Conservation (phyloP, 306 rosid species). For the Quercus agrifolia region DNA sequence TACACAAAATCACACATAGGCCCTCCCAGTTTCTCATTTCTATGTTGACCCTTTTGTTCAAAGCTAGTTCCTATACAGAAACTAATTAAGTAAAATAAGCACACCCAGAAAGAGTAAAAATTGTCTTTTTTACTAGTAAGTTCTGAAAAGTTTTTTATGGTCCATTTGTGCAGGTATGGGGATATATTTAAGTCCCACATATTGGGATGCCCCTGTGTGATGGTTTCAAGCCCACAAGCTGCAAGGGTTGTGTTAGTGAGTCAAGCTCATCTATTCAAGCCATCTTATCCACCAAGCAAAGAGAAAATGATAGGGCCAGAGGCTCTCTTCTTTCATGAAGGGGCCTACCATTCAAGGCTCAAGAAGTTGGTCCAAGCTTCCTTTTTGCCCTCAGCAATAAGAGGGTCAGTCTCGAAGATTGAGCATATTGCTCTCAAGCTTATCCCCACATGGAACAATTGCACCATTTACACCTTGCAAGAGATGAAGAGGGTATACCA, state of each 20-base stretch:
- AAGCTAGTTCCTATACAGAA: too few relatives aligned
- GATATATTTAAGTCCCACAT: constrained; percentile 77
- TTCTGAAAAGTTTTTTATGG: background rate
- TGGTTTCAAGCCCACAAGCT: constrained; percentile 77
- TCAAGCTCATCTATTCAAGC: constrained; percentile 67
- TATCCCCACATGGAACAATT: constrained; percentile 59
- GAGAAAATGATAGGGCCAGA: constrained; percentile 79
- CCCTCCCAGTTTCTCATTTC: background rate
- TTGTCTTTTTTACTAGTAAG: background rate
- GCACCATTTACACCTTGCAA: constrained; percentile 67
- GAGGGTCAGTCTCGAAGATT: constrained; percentile 51
- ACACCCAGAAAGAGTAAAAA: background rate
- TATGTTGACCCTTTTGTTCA: background rate
- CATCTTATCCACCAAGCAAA: constrained; percentile 91
- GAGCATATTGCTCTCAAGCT: constrained; percentile 54
- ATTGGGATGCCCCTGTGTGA: constrained; percentile 85
- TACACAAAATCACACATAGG: background rate
- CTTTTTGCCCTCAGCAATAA: constrained; percentile 54
- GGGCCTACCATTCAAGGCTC: constrained; percentile 68
- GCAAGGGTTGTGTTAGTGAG: constrained; percentile 69
- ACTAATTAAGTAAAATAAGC: background rate
- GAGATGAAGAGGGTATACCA: constrained; percentile 75
- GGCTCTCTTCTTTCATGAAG: constrained; percentile 83
- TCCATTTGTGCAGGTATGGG: constrained; percentile 55
- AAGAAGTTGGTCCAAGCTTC: constrained; percentile 65